Percentiles rank a stretch among this genome's conserved stretches.
These are phyloP conservation scores for Macrolepiota albuminosa DNA, from an alignment of 768 basidiomycete species.

Conservation along the genomic window DNA sequence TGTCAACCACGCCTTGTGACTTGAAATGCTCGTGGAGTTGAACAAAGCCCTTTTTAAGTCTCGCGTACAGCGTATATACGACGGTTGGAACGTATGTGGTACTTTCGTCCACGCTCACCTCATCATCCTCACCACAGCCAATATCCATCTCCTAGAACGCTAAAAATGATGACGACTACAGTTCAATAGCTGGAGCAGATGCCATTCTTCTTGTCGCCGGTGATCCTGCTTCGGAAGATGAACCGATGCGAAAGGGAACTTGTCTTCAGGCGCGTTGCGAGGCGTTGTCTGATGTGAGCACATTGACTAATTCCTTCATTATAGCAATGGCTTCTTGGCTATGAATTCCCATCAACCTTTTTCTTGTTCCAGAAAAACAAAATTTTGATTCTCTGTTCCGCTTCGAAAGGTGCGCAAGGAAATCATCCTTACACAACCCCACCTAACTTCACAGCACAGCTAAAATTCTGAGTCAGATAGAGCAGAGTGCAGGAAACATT, in stretches of 20 bases:
- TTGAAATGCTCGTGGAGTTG: constrained; percentile 63
- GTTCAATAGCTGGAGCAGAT: constrained; percentile 61
- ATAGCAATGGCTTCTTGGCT: constrained; percentile 95
- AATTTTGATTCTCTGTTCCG: constrained; percentile 77
- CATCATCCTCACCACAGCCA: constrained; percentile 9
- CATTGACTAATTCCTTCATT: constrained; percentile 14
- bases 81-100: constrained; percentile 56
- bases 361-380: constrained; percentile 78
- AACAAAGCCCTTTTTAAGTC: constrained; percentile 56
- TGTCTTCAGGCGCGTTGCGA: constrained; percentile 75
- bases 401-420: constrained; percentile 67
- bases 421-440: not conserved
- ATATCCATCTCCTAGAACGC: constrained; percentile 44
- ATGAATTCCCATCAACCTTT: constrained; percentile 95
- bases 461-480: constrained; percentile 79
- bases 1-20: constrained; percentile 1
- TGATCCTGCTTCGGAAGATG: constrained; percentile 80
- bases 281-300: not conserved
- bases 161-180: constrained; percentile 65
- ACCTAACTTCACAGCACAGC: constrained; percentile 40
- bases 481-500: constrained; percentile 48
- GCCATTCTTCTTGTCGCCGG: constrained; percentile 71
- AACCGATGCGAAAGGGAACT: constrained; percentile 85
- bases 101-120: constrained; percentile 4
- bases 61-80: constrained; percentile 55